These are phyloP conservation scores for Solanum arcanum DNA, from an alignment of 257 asterid species.

Conservation along the genomic window DNA sequence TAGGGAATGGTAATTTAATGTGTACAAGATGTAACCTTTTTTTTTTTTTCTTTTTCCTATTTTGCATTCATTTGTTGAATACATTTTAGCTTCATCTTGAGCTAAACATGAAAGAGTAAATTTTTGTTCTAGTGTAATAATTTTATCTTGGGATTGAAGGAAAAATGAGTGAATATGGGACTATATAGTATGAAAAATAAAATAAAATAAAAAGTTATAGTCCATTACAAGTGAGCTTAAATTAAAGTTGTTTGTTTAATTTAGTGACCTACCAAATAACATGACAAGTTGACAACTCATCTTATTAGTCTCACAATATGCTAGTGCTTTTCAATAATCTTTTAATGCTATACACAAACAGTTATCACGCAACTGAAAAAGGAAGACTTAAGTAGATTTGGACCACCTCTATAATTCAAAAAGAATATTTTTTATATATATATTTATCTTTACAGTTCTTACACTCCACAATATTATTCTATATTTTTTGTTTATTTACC, in stretches of 20 bases:
- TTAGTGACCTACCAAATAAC: not conserved
- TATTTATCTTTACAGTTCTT: not conserved
- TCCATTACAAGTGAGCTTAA: not conserved
- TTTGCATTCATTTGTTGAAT: not conserved
- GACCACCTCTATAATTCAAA: not conserved
- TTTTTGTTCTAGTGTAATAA: not conserved
- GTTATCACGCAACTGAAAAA: conserved; percentile 2
- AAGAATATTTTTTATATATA: not conserved
- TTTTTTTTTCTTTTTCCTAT: not conserved
- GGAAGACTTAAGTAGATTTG: not conserved
- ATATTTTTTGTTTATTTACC: not conserved
- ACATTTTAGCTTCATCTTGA: not conserved
- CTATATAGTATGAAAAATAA: not conserved
- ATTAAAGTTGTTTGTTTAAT: not conserved
- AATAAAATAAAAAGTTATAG: not conserved
- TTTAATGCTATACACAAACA: not conserved
- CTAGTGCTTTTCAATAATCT: not conserved
- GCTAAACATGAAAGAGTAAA: not conserved
- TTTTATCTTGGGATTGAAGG: conserved; percentile 10
- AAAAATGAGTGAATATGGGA: conserved; percentile 3
- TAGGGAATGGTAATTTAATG: not conserved
- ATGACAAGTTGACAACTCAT: not conserved
- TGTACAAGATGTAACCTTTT: not conserved
- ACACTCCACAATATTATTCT: not conserved
- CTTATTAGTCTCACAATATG: not conserved